Evolutionary conservation across 163 green algal genomes (phyloP).

Genomic region (Scenedesmus sp.): DNA sequence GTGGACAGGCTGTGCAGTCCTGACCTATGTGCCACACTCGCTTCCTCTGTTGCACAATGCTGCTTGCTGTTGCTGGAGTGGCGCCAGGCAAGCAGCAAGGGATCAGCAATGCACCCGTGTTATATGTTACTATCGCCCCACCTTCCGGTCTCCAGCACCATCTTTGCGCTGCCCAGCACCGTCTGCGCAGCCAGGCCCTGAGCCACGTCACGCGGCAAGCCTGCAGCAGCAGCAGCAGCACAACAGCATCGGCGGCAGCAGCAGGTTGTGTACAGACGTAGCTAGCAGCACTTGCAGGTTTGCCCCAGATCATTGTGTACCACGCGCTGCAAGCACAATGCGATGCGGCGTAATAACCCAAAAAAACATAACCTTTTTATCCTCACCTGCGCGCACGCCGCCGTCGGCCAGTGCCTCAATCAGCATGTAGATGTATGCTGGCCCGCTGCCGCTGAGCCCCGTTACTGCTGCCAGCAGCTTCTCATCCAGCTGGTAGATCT

Average conservation of each 20-base stretch:
- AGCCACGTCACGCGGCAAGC: slow-evolving; percentile 92
- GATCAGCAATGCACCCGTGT: not conserved
- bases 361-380: not conserved
- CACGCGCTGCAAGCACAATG: not conserved
- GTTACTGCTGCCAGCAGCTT: slow-evolving; percentile 96
- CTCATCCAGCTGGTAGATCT: slow-evolving; percentile 90
- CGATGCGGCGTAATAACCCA: not conserved
- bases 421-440: slow-evolving; percentile 96
- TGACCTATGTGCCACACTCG: too few species aligned
- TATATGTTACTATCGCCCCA: not conserved
- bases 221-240: slow-evolving; percentile 58
- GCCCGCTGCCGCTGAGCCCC: slow-evolving; percentile 93
- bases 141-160: slow-evolving; percentile 95
- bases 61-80: too few species aligned
- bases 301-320: not conserved
- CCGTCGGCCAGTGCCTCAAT: slow-evolving; percentile 98
- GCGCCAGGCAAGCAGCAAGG: not conserved
- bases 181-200: slow-evolving; percentile 94
- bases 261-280: not conserved
- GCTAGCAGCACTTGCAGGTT: not conserved
- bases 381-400: slow-evolving; percentile 79
- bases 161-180: slow-evolving; percentile 94
- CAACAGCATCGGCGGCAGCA: not conserved
- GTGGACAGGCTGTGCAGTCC: too few species aligned
- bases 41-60: too few species aligned